Base-by-base conservation (phyloP, 768 basidiomycete genomes). In the Leccinum ochraceum region DNA sequence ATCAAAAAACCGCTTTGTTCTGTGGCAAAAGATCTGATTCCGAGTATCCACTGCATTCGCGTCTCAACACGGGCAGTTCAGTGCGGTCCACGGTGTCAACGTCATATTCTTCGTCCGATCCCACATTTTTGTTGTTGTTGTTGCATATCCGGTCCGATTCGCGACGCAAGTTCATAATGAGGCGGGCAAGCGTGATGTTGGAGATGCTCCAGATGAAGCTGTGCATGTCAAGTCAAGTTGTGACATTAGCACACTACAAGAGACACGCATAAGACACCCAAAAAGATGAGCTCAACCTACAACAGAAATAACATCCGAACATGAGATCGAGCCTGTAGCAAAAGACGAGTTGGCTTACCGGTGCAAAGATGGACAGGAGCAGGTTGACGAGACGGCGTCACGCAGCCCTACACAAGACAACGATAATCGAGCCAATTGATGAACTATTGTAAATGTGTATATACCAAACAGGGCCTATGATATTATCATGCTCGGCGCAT, bases 91-190 rank as follows among this genome's bases (percentile, higher is more conserved):
- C 16, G 20, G 42, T 14, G 16, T 50, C 26, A 17, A 7, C 6
- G 1, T 32, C 30, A 3, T 32, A 32, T 32, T 32, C 9, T 3
- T 32, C 30, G 30, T 32, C 30, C 30, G 9, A 32, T 32, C 30
- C 30, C 2, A 9, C 30, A 32, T 32, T 32, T 10, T 32, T 32
- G 30, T 32, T 32, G 30, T 32, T 32, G 30, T 30, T 30, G 30
- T 30, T 17, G 17, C 8, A 10, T 24, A 32, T 17, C 1, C 50
- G n/a, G 22, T 0, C n/a, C 7, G 67, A 56, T 7, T 69, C 17
- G 1, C 70, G 30, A 36, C 77, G 71, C n/a, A 76, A 54, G 42
- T 77, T 71, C 34, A 78, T 46, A 46, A 78, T 70, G 26, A 78
- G 72, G 32, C 68, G 70, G 1, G 78, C 64, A 1, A 76, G 66